A percentile compares a stretch with the other conserved stretches of the same genome.
These are phyloP conservation scores for Mycosphaerella sp. DNA, from an alignment of 2,329 filamentous ascomycete species.

Conservation along the genomic window DNA sequence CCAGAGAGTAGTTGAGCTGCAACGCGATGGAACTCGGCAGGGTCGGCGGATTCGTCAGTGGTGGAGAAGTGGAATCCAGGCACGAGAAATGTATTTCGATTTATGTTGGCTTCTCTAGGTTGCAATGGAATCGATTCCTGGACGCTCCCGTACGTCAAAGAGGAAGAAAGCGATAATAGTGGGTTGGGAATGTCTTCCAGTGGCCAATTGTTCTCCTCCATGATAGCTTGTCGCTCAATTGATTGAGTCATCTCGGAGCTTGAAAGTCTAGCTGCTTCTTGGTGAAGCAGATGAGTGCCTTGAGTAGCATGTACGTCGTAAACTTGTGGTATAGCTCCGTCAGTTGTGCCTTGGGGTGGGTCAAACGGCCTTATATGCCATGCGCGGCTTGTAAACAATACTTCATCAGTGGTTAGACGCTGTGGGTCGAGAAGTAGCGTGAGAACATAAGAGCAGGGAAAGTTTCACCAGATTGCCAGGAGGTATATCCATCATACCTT, in stretches of 20 bases:
- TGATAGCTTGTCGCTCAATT: constrained; percentile 14
- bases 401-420: not conserved
- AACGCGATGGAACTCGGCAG: constrained; percentile 22
- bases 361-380: not conserved
- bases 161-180: constrained; percentile 10
- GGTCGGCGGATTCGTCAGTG: constrained; percentile 16
- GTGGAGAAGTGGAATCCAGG: constrained; percentile 24
- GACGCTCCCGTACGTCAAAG: constrained; percentile 13
- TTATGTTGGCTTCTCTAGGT: constrained; percentile 1
- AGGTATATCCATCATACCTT: not conserved
- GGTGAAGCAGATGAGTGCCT: constrained; percentile 7
- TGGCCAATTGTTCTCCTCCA: constrained; percentile 16
- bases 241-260: constrained; percentile 12
- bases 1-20: constrained; percentile 21
- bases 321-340: not conserved
- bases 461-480: not conserved
- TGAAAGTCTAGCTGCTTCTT: constrained; percentile 2
- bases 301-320: constrained; percentile 1
- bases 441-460: not conserved
- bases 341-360: not conserved
- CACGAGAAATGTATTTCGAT: constrained; percentile 7
- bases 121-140: constrained; percentile 9
- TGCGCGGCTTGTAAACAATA: not conserved
- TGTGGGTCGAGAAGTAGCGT: not conserved
- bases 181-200: constrained; percentile 8